These are phyloP conservation scores for Fusarium stilboides DNA, from an alignment of 2,329 filamentous ascomycete genomes.

Conservation along the genomic window DNA sequence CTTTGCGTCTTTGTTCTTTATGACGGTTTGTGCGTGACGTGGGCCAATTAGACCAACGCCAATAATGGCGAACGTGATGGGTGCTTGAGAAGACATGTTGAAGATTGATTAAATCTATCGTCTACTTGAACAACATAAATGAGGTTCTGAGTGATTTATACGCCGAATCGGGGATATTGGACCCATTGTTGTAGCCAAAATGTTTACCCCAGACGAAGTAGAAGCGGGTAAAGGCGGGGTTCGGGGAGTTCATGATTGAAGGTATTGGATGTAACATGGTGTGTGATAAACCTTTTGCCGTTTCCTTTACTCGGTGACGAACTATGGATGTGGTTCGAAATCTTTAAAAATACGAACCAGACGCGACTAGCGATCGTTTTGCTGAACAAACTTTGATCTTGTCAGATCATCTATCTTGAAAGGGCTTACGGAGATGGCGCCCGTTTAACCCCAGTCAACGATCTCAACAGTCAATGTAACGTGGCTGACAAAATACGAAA, in stretches of 20 bases:
- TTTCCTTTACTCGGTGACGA: not conserved
- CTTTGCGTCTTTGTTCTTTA: slow-evolving; percentile 35
- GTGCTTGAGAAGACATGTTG: slow-evolving; percentile 25
- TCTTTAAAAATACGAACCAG: too few species aligned
- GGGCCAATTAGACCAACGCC: slow-evolving; percentile 53
- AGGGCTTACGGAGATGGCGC: not conserved
- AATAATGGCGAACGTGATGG: slow-evolving; percentile 47
- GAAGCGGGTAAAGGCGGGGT: slow-evolving; percentile 3
- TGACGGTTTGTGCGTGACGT: slow-evolving; percentile 51
- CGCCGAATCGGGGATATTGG: not conserved
- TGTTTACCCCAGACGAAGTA: slow-evolving; percentile 22
- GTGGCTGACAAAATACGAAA: not conserved
- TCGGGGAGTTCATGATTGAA: not conserved
- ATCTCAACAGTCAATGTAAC: not conserved
- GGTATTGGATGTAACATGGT: not conserved
- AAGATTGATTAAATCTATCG: too few species aligned
- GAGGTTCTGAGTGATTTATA: slow-evolving; percentile 7
- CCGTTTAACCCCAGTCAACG: not conserved
- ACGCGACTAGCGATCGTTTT: too few species aligned
- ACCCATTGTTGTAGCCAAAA: slow-evolving; percentile 24
- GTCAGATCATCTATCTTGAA: not conserved
- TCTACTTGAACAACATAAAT: not conserved
- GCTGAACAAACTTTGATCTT: not conserved
- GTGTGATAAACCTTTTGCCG: slow-evolving; percentile 12
- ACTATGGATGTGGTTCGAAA: too few species aligned